Percentiles rank a stretch among this genome's conserved stretches.
Evolutionary conservation across 148 eudicot genomes (phyloP).

Genomic region (Mesembryanthemum crystallinum): DNA sequence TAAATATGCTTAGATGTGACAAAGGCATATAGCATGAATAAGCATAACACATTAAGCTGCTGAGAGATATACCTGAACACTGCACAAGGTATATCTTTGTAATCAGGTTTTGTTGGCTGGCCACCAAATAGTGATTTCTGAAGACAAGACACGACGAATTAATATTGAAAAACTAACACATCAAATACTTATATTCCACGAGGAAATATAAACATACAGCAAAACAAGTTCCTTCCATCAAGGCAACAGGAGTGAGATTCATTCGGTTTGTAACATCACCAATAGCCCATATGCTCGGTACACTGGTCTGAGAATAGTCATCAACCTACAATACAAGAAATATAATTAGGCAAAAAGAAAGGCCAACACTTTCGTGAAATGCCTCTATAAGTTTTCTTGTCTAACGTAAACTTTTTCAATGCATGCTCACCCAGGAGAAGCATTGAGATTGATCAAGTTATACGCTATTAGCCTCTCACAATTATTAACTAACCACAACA

Average conservation of each 20-base stretch:
- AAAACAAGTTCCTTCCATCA: slow-evolving; percentile 93
- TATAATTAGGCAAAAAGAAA: slow-evolving; percentile 5
- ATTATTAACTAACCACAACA: neutral
- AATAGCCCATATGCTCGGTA: slow-evolving; percentile 94
- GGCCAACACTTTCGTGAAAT: neutral
- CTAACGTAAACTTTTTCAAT: neutral
- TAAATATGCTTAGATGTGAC: no score
- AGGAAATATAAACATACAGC: slow-evolving; percentile 52
- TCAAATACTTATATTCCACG: neutral
- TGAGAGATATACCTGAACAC: slow-evolving; percentile 62
- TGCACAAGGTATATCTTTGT: slow-evolving; percentile 67
- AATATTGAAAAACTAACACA: neutral
- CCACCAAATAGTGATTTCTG: slow-evolving; percentile 91
- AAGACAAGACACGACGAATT: slow-evolving; percentile 18
- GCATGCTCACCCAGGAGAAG: neutral
- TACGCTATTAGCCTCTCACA: neutral
- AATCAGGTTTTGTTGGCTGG: slow-evolving; percentile 67
- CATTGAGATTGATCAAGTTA: neutral
- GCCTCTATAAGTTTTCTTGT: no score
- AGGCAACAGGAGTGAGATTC: slow-evolving; percentile 98
- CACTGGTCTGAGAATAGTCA: slow-evolving; percentile 67
- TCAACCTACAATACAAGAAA: slow-evolving; percentile 58
- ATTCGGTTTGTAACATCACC: slow-evolving; percentile 95
- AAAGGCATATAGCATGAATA: no score
- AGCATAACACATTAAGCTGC: neutral